These are phyloP conservation scores for Phalaenopsis hybrid DNA, from an alignment of 116 monocot genomes.

Conservation along the genomic window DNA sequence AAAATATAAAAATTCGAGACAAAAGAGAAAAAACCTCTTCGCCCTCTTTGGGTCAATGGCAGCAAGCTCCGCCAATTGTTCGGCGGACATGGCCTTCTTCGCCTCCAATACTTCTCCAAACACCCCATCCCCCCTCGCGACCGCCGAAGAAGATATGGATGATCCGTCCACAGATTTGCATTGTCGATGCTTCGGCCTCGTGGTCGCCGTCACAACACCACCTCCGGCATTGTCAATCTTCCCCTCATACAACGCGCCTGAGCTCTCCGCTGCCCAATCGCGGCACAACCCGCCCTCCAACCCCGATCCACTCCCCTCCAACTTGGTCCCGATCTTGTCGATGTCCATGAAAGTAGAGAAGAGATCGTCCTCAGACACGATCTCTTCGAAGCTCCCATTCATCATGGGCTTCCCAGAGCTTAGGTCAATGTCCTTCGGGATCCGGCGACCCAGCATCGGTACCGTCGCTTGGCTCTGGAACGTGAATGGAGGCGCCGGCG, in stretches of 20 bases:
- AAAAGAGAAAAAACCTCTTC: slow-evolving; percentile 48
- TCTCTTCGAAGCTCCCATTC: slow-evolving; percentile 25
- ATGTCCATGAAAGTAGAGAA: slow-evolving; percentile 53
- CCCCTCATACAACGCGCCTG: slow-evolving; percentile 14
- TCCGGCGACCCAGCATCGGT: slow-evolving; percentile 24
- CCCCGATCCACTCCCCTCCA: slow-evolving; percentile 36
- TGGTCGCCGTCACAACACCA: background rate
- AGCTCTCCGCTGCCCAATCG: slow-evolving; percentile 22
- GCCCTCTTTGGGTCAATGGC: slow-evolving; percentile 76
- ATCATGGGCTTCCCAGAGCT: slow-evolving; percentile 5
- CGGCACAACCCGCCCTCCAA: slow-evolving; percentile 19
- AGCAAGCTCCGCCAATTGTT: slow-evolving; percentile 72
- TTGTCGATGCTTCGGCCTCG: slow-evolving; percentile 61
- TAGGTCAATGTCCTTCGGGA: slow-evolving; percentile 33
- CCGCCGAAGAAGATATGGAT: slow-evolving; percentile 16
- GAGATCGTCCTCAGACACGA: slow-evolving; percentile 40
- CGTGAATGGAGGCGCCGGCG: background rate
- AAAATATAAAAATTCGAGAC: background rate
- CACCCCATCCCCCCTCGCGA: slow-evolving; percentile 15
- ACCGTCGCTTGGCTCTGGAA: background rate
- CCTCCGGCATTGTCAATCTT: slow-evolving; percentile 13
- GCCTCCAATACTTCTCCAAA: slow-evolving; percentile 64
- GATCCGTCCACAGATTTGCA: slow-evolving; percentile 61
- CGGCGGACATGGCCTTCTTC: slow-evolving; percentile 90
- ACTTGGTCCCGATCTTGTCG: slow-evolving; percentile 34